These are phyloP conservation scores for Tolypocladium sp. DNA, from an alignment of 2,329 filamentous ascomycete species.

Conservation along the genomic window DNA sequence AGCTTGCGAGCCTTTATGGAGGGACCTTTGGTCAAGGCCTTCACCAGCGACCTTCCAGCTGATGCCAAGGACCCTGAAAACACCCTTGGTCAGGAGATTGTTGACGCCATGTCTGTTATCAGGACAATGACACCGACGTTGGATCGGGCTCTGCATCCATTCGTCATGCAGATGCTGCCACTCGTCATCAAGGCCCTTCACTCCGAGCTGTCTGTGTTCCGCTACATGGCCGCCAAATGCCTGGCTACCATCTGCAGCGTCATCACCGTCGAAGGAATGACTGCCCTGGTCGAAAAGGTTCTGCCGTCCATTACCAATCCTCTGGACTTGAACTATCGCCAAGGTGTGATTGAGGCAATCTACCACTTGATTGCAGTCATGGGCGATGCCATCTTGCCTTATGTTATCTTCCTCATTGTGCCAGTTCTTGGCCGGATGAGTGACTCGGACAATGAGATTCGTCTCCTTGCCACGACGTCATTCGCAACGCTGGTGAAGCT, in stretches of 20 bases:
- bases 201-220: conserved; percentile 80
- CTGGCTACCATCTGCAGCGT: conserved; percentile 96
- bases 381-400: conserved; percentile 91
- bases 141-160: conserved; percentile 62
- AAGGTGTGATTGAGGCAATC: conserved; percentile 89
- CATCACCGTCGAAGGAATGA: conserved; percentile 92
- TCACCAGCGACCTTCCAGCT: conserved; percentile 60
- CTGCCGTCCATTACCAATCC: conserved; percentile 87
- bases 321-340: conserved; percentile 76
- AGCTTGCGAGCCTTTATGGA: conserved; percentile 77
- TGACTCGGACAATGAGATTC: conserved; percentile 92
- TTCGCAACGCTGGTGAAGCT: conserved; percentile 96
- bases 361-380: conserved; percentile 98
- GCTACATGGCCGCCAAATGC: conserved; percentile 95
- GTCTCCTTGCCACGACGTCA: conserved; percentile 88
- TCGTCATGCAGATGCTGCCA: conserved; percentile 76
- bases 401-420: conserved; percentile 97
- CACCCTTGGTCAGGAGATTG: conserved; percentile 78
- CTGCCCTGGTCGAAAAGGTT: conserved; percentile 86
- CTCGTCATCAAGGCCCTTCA: conserved; percentile 81
- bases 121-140: conserved; percentile 91
- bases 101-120: conserved; percentile 88
- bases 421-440: conserved; percentile 97
- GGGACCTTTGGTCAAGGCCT: conserved; percentile 65
- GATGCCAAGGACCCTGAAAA: conserved; percentile 66